Evolutionary conservation across 345 rosid genomes (phyloP), one percentile per base, ranked within the genome.

Genomic region (Cardamine chenopodiifolia): DNA sequence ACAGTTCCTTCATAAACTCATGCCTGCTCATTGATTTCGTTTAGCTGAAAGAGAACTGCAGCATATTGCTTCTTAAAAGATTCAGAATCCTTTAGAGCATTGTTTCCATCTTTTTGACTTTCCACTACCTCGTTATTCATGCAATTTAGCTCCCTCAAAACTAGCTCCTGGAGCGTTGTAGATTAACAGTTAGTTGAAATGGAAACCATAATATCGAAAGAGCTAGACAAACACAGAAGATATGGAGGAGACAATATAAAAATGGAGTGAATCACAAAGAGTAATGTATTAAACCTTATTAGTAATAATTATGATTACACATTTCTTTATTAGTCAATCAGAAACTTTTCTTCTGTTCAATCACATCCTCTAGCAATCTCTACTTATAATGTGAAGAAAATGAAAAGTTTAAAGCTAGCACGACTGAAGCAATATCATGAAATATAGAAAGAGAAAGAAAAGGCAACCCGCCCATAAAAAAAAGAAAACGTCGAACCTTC

Each of bases 21-120:
- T 89, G 76, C 96, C 90, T 88, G 90, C 56, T 88, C 96, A 79
- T 90, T 90, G 68, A 87, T 68, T 80, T 88, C 90, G 31, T 87
- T 88, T 68, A 90, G 79, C 85, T 76, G 89, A 25, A 85, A 77
- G 71, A 90, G 80, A 68, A 90, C 85, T 37, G 96, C 91, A 66
- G 93, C 96, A 79, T 90, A 88, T 64, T 88, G 88, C 83, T 88
- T 90, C 85, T 84, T 87, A 73, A 88, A 88, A 71, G 80, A 72
- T 78, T 88, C 91, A 45, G 90, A 86, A 67, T 84, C 90, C 83
- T 85, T 87, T 13, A 84, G 68, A 54, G 84, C 71, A 65, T 76
- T 82, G 70, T 83, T 79, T 42, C 84, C 86, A 54, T 76, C 85
- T 52, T 85, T 87, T 78, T 87, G 89, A 73, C 80, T 84, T 81